Base-by-base conservation (phyloP, 2,329 filamentous ascomycete species). In the Phoma sp. region DNA sequence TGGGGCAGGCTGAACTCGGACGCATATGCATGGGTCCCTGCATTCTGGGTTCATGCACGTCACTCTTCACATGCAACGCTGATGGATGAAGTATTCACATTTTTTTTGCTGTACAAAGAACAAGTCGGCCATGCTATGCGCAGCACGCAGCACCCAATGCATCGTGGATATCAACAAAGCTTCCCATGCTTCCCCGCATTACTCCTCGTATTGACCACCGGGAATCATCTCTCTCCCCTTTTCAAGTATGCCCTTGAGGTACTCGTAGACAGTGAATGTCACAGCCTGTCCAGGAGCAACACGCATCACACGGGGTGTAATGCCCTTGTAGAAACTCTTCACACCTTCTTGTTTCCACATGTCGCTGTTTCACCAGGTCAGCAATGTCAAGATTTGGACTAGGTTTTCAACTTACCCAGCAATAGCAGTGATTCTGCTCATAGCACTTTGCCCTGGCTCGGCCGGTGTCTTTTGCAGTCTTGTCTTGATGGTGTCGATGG, bases 401-500 rank as follows among this genome's bases (percentile, higher is more conserved):
- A 5, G 25, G 4, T 33, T n/a, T 17, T 14, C 3, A 50, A 78
- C 83, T 45, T 59, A 76, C 74, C 42, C 70, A 10, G 91, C 87
- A 66, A 99, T 99, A 33, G 78, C 74, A 25, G 84, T 81, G 66
- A 99, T 97, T 56, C 95, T 83, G 53, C 85, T 84, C 65, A 96
- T 76, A 11, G 95, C 93, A 39, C 87, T 90, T 70, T 93, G 89
- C 14, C 93, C 93, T 5, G 87, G 84, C 76, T 90, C 84, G 3
- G 90, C 92, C 0, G 92, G 91, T 45, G 87, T 95, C 78, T 92
- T 95, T 76, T 99, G 95, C 74, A 99, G 79, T 43, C 95, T 83
- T 34, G 95, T 99, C 87, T 99, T 99, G 81, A 99, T 98, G 32
- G 95, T 99, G 73, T 99, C 95, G 73, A 99, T 98, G 18, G 95